Percentiles rank a stretch among this genome's conserved stretches.
phyloP scores from a whole-genome alignment of 495 filamentous ascomycete species.

The Penicillium parvum region DNA sequence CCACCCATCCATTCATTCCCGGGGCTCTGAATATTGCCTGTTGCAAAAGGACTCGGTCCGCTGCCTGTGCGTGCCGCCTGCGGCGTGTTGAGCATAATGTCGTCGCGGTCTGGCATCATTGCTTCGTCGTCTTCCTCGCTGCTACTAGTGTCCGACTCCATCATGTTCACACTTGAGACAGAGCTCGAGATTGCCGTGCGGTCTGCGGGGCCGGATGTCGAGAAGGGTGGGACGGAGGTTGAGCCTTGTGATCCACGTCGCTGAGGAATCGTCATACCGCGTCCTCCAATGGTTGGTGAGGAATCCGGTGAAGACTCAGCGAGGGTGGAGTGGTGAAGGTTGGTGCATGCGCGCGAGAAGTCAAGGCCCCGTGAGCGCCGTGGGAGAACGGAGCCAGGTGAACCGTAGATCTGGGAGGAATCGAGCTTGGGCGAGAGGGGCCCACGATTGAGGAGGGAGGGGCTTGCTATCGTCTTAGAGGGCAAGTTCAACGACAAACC shows the following conservation, averaged over 20 bases:
- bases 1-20: constrained; percentile 56
- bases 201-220: constrained; percentile 50
- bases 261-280: constrained; percentile 73
- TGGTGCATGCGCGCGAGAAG: constrained; percentile 90
- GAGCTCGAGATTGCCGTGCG: constrained; percentile 76
- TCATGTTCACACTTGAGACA: constrained; percentile 75
- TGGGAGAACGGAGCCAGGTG: constrained; percentile 77
- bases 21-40: constrained; percentile 42
- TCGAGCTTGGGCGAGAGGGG: constrained; percentile 86
- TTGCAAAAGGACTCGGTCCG: constrained; percentile 45
- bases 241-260: constrained; percentile 49
- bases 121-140: constrained; percentile 72
- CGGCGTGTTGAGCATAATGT: constrained; percentile 62
- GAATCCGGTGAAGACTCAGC: constrained; percentile 92
- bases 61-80: constrained; percentile 36
- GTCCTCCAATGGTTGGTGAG: constrained; percentile 77
- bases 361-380: constrained; percentile 83
- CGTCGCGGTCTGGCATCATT: constrained; percentile 78
- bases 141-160: constrained; percentile 70
- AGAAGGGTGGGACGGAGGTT: constrained; percentile 36
- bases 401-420: constrained; percentile 74
- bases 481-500: constrained; percentile 74
- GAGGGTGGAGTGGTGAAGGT: constrained; percentile 91
- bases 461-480: constrained; percentile 47
- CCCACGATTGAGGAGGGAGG: constrained; percentile 56